Evolutionary conservation across 2,329 filamentous ascomycete species (phyloP).

Genomic region (Claviceps sp.): DNA sequence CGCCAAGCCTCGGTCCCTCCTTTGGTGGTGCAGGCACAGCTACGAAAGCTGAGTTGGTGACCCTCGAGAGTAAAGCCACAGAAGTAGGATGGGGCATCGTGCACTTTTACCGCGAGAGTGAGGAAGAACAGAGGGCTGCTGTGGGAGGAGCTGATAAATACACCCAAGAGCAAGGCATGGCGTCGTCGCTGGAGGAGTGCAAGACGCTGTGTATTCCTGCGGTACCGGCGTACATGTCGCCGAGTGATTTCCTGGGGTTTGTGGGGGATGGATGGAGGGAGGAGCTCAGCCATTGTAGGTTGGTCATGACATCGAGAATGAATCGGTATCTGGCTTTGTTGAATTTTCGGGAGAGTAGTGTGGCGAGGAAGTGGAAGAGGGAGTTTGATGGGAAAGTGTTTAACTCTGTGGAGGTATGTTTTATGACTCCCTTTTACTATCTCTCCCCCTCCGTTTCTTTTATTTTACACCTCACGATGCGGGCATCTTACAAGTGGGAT

Average conservation of each 20-base stretch:
- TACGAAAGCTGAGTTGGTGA: slow-evolving; percentile 70
- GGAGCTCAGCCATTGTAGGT: slow-evolving; percentile 82
- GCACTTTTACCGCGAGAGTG: slow-evolving; percentile 78
- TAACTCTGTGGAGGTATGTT: slow-evolving; percentile 67
- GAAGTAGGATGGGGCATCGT: slow-evolving; percentile 87
- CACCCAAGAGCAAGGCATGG: slow-evolving; percentile 14
- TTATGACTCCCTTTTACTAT: neutral
- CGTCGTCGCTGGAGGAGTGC: slow-evolving; percentile 44
- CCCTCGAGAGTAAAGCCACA: slow-evolving; percentile 56
- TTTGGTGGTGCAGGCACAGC: slow-evolving; percentile 52
- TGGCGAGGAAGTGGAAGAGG: slow-evolving; percentile 66
- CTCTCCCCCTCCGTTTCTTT: neutral
- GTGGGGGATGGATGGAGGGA: slow-evolving; percentile 77
- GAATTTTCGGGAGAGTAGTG: slow-evolving; percentile 70
- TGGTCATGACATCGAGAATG: slow-evolving; percentile 79
- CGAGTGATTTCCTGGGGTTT: slow-evolving; percentile 81
- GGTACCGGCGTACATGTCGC: slow-evolving; percentile 86
- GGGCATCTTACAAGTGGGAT: neutral
- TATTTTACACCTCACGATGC: neutral
- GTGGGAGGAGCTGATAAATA: slow-evolving; percentile 10
- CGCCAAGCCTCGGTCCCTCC: slow-evolving; percentile 39
- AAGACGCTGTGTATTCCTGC: slow-evolving; percentile 87
- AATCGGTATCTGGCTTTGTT: slow-evolving; percentile 93
- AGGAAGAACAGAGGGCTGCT: slow-evolving; percentile 53
- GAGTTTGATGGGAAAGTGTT: slow-evolving; percentile 91